Evolutionary conservation across 208 protist species (phyloP), one percentile per base, ranked within the genome.

Genomic region (Strigomonas galati): DNA sequence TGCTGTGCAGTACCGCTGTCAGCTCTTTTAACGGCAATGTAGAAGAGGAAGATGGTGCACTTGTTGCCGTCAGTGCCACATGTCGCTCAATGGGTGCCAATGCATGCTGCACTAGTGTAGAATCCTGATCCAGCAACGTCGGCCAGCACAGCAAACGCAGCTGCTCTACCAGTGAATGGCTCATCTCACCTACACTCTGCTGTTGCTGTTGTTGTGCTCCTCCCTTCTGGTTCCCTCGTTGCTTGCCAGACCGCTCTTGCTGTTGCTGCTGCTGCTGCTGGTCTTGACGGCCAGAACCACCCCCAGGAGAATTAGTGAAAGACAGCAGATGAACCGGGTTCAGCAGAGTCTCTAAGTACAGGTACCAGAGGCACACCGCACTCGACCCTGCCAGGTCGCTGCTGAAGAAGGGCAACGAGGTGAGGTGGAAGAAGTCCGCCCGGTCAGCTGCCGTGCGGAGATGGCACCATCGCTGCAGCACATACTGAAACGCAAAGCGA

Each of bases 121-220:
- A 78, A 30, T 76, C 37, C 17, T 44, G 52, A 55, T 91, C 79
- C 48, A 77, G 48, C 35, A 78, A 59, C 37, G 67, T 73, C 0
- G 80, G 79, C 74, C 72, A 83, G 56, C 82, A 82, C 26, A 92
- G 63, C 23, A 71, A 54, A 26, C 76, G 79, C 60, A 92, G 49
- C n/a, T 76, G 46, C 57, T 72, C 60, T 14, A 85, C 68, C n/a
- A 66, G 48, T 7, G 69, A 17, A 37, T 17, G 54, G 40, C 40
- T 46, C 12, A 4, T 9, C 40, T 46, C 40, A 15, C 40, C 40
- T 1, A 46, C 40, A 15, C 40, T 46, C 12, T 1, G 5, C 14
- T 46, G 40, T 19, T 19, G 40, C 40, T 1, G 40, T 15, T 15
- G 15, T 4, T 3, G 40, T 19, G n/a, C n/a, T n/a, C n/a, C n/a